Evolutionary conservation across 768 basidiomycete species (phyloP), one percentile per base, ranked within the genome.

Genomic region (Cystofilobasidium bisporidii): DNA sequence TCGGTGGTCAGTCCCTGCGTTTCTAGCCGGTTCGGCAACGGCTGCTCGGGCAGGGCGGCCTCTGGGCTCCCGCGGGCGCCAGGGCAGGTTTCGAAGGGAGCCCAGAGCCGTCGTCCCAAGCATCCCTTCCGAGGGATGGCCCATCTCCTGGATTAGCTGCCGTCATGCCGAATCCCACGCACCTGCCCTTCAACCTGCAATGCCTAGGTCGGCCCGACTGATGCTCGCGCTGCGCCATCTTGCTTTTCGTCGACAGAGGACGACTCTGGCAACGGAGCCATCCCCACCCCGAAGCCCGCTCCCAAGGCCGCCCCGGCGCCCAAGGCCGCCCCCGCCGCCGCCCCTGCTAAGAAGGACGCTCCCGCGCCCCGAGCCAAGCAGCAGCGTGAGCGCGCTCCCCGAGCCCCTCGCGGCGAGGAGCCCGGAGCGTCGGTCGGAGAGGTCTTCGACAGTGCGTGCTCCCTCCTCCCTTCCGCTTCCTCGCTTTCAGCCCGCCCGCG

Each of bases 251-350:
- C n/a, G n/a, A 17, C 68, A 69, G 68, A 69, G 62, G 68, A 69
- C 38, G 68, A 64, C 50, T 56, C 57, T 36, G 66, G 66, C 61
- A 15, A 38, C 20, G 66, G 66, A 30, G 66, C 50, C 53, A 60
- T 67, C 24, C 66, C 66, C 30, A 62, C 66, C 40, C 66, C 66
- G 50, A 67, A 67, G 66, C 59, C 59, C 59, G 41, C 36, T 3
- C 61, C 66, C 48, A 63, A 61, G 58, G 53, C 58, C 38, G 68
- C 68, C 55, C 41, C 66, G 15, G 58, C 66, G 38, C 61, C 61
- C 38, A 63, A 63, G 62, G 68, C 68, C 33, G 67, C 67, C 60
- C 48, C 67, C 36, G 68, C 68, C 32, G 30, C 67, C n/a, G 61
- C 67, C 32, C 50, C 63, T 20, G 50, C 66, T 22, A 48, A 41